Conservation (phyloP, 768 basidiomycete species). For the Gelatoporia subvermispora region DNA sequence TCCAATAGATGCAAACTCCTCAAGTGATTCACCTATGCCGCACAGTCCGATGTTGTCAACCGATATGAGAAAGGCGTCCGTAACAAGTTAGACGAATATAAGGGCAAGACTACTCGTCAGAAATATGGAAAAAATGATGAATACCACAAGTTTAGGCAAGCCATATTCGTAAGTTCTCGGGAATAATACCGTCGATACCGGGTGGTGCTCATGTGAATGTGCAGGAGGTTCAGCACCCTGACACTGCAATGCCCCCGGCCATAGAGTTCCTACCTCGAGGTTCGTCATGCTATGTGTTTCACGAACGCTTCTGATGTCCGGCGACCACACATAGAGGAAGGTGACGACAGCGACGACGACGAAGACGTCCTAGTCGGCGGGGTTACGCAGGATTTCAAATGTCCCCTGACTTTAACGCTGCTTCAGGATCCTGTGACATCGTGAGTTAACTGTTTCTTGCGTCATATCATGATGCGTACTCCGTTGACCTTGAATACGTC, state of each 20-base stretch:
- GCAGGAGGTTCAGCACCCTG: constrained; percentile 66
- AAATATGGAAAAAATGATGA: constrained; percentile 63
- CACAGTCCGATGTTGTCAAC: constrained; percentile 48
- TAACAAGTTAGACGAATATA: constrained; percentile 41
- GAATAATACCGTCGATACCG: neutral
- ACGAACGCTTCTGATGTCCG: neutral
- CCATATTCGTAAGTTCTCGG: constrained; percentile 53
- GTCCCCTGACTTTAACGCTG: constrained; percentile 68
- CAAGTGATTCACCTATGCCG: neutral
- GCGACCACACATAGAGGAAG: constrained; percentile 51
- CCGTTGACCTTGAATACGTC: constrained; percentile 5
- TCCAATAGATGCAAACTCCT: neutral
- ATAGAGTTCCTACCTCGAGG: neutral
- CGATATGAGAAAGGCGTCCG: constrained; percentile 47
- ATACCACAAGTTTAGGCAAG: constrained; percentile 60
- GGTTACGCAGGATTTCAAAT: constrained; percentile 75
- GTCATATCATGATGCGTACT: neutral
- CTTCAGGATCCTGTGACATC: constrained; percentile 77
- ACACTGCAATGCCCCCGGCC: constrained; percentile 57
- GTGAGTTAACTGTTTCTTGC: constrained; percentile 41
- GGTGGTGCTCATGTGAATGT: neutral
- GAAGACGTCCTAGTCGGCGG: constrained; percentile 90
- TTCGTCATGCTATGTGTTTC: neutral
- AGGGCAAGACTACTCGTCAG: constrained; percentile 64
- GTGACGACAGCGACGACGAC: constrained; percentile 78